phyloP scores from a whole-genome alignment of 306 rosid genomes.

The Mimosa bimucronata region DNA sequence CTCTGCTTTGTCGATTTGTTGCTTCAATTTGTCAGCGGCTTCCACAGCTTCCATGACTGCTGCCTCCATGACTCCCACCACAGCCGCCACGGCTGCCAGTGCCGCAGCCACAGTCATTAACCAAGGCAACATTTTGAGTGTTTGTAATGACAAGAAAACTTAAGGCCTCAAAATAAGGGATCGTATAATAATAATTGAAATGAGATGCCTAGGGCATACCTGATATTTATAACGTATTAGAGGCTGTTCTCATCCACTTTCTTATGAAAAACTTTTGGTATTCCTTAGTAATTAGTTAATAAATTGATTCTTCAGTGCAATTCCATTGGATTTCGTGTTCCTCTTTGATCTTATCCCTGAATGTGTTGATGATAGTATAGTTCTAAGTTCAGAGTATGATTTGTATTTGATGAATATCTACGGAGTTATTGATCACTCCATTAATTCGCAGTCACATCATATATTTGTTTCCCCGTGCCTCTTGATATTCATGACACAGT shows the following conservation, averaged over 20 bases:
- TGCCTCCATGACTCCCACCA: not conserved
- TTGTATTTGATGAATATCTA: not conserved
- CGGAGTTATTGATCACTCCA: not conserved
- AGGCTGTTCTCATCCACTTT: not conserved
- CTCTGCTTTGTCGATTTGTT: not conserved
- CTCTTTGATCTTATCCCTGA: not conserved
- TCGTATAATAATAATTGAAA: too few species aligned
- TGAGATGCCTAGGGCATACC: not conserved
- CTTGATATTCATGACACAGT: too few species aligned
- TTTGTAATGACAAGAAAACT: too few species aligned
- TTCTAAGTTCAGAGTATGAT: not conserved
- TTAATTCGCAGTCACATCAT: not conserved
- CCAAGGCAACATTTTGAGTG: not conserved
- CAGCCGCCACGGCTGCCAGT: not conserved
- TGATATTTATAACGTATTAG: not conserved
- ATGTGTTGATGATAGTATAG: not conserved
- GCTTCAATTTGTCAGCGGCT: not conserved
- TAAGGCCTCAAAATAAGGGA: too few species aligned
- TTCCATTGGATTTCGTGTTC: not conserved
- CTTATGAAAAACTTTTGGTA: too few species aligned
- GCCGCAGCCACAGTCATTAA: too few species aligned
- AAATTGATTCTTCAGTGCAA: too few species aligned
- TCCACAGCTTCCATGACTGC: not conserved
- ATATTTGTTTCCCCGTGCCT: not conserved
- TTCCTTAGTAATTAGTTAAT: not conserved